These are phyloP conservation scores for Kwoniella shivajii DNA, from an alignment of 1,284 basidiomycete genomes.

Conservation along the genomic window DNA sequence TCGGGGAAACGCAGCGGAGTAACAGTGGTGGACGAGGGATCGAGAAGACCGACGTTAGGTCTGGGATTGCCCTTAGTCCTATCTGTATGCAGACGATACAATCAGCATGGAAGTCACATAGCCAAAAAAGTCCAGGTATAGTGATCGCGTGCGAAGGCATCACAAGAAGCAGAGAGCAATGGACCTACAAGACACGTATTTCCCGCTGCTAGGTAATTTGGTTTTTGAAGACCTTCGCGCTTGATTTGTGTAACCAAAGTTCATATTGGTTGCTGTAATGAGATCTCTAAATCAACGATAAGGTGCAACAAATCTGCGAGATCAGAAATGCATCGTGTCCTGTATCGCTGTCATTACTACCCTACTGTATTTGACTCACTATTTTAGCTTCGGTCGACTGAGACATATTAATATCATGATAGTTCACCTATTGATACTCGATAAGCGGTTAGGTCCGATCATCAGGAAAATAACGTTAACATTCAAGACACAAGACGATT, in stretches of 20 bases:
- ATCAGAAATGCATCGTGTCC: too few relatives aligned
- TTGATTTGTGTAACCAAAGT: slow-evolving; percentile 9
- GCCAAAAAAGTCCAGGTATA: background rate
- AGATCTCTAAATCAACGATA: background rate
- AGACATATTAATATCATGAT: background rate
- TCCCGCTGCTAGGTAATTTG: slow-evolving; percentile 10
- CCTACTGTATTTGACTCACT: background rate
- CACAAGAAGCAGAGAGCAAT: background rate
- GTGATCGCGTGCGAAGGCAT: background rate
- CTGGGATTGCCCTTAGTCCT: slow-evolving; percentile 14
- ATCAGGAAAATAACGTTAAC: too few relatives aligned
- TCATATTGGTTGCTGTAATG: background rate
- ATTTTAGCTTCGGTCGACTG: slow-evolving; percentile 1
- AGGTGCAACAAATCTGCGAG: too few relatives aligned
- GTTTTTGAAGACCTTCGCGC: slow-evolving; percentile 10
- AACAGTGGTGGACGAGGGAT: slow-evolving; percentile 12
- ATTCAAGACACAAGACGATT: too few relatives aligned
- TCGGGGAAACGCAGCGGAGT: slow-evolving; percentile 27
- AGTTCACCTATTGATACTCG: background rate
- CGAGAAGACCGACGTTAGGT: slow-evolving; percentile 25
- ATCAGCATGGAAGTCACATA: background rate
- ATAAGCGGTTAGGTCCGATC: background rate
- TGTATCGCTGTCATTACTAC: background rate
- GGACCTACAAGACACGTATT: slow-evolving; percentile 10
- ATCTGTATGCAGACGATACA: slow-evolving; percentile 18